Base-by-base conservation (phyloP, 139 green algal genomes). In the Micractinium conductrix region DNA sequence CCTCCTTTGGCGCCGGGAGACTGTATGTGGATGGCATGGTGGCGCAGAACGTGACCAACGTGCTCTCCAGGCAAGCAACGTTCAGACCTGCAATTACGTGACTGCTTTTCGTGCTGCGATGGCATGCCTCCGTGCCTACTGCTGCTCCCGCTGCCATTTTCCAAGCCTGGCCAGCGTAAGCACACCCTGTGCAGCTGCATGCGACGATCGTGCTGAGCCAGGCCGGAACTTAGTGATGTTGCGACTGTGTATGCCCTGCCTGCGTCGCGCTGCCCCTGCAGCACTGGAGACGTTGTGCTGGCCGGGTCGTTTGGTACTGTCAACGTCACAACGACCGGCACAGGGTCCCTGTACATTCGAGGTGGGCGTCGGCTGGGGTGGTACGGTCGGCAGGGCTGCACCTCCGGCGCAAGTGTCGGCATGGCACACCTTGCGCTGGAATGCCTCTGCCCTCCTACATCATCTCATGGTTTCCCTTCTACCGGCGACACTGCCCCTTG, bases 11-110 rank as follows among this genome's bases (percentile, higher is more conserved):
- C 5, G 85, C 79, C 19, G 70, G 79, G 24, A 33, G 85, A 30
- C 35, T 89, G 30, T 86, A 87, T 28, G 48, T 89, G 6, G 9
- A 78, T 14, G 78, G 55, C n/a, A 78, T 88, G 63, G 28, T n/a
- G 33, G 74, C 84, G 7, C 43, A 63, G 33, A 60, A n/a, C 19
- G 78, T 78, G 14, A 68, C 53, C 0, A 6, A 84, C 28, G 17
- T 48, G 5, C 14, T 72, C 33, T 67, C 75, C 0, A 79, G 84
- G 84, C 84, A 55, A 73, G 2, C 55, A 35, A 3, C 35, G 7
- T 55, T 9, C 74, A 38, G 38, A 62, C 3, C 3, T 37, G 24
- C 5, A 10, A 38, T 9, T 2, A 69, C 5, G 60, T 28, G 4
- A 2, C 28, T 69, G 19, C 22, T 10, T 3, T 9, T 14, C 26